Conservation (phyloP, 129 eudicot genomes). For the Solidago caesia region DNA sequence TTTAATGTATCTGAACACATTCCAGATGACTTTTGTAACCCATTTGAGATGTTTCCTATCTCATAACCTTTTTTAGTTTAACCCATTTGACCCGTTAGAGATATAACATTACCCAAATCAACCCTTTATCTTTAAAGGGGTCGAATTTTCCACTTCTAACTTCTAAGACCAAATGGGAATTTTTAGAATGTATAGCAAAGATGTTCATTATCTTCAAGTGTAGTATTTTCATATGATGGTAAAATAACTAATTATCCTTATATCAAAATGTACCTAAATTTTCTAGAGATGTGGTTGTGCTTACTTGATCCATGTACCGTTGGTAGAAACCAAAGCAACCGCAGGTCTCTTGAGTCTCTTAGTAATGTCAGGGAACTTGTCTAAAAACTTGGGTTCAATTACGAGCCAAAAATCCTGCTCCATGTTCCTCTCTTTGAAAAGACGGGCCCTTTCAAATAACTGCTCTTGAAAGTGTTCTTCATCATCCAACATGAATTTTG, state of each 20-base stretch:
- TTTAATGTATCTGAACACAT: not conserved
- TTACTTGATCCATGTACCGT: slow-evolving; percentile 96
- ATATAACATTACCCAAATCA: not conserved
- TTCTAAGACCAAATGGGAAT: not conserved
- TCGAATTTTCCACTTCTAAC: not conserved
- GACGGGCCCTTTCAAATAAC: slow-evolving; percentile 65
- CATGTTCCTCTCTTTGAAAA: slow-evolving; percentile 58
- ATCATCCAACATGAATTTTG: slow-evolving; percentile 96
- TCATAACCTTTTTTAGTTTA: not conserved
- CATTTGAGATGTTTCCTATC: too few relatives aligned
- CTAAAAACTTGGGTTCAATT: slow-evolving; percentile 93
- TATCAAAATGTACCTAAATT: not conserved
- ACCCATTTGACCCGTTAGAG: not conserved
- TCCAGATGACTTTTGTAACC: not conserved
- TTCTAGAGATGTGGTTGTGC: slow-evolving; percentile 6
- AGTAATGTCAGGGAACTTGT: slow-evolving; percentile 78
- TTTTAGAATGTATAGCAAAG: not conserved
- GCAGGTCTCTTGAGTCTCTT: slow-evolving; percentile 90
- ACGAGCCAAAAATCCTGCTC: slow-evolving; percentile 99
- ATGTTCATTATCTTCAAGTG: not conserved
- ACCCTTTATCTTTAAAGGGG: not conserved
- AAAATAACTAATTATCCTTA: not conserved
- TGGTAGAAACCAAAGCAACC: slow-evolving; percentile 93
- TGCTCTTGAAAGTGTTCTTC: slow-evolving; percentile 96
- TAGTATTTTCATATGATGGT: too few relatives aligned